A percentile compares a stretch with the other conserved stretches of the same genome.
phyloP scores from a whole-genome alignment of 1,139 yeast genomes.

The Geotrichum bryndzae region DNA sequence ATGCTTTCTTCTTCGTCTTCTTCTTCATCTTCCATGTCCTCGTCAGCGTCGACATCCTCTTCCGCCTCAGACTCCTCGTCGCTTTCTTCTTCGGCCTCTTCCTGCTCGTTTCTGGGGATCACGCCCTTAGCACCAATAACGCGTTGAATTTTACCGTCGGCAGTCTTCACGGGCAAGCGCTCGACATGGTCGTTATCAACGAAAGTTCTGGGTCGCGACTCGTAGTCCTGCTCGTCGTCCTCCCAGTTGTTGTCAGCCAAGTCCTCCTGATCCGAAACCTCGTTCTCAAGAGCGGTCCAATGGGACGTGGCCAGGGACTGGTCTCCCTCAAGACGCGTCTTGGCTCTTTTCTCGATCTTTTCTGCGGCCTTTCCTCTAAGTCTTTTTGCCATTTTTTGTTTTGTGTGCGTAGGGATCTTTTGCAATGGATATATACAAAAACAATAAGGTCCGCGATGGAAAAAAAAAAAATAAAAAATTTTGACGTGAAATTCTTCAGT shows the following conservation, averaged over 20 bases:
- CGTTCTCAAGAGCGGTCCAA: constrained; percentile 23
- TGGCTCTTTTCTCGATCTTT: constrained; percentile 24
- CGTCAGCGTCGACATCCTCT: constrained; percentile 10
- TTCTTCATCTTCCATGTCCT: constrained; percentile 22
- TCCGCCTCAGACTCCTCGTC: constrained; percentile 5
- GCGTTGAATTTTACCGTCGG: constrained; percentile 65
- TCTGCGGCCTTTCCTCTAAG: constrained; percentile 25
- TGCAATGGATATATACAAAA: neutral
- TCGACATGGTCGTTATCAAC: constrained; percentile 45
- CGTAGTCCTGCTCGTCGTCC: constrained; percentile 33
- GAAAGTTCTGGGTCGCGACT: constrained; percentile 30
- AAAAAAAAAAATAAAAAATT: neutral
- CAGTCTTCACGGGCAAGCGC: constrained; percentile 73
- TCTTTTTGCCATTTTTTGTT: constrained; percentile 28
- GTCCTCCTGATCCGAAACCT: neutral
- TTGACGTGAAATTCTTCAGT: neutral
- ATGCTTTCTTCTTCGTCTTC: constrained; percentile 38
- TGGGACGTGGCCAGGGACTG: constrained; percentile 20
- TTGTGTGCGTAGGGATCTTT: neutral
- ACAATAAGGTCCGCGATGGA: neutral
- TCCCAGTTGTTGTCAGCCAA: constrained; percentile 2
- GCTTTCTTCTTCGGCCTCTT: constrained; percentile 16
- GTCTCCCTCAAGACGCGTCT: constrained; percentile 23
- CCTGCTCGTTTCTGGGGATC: constrained; percentile 19
- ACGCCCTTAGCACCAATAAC: constrained; percentile 37